Conservation (phyloP, 2,329 filamentous ascomycete genomes). For the Fulvia fulva region DNA sequence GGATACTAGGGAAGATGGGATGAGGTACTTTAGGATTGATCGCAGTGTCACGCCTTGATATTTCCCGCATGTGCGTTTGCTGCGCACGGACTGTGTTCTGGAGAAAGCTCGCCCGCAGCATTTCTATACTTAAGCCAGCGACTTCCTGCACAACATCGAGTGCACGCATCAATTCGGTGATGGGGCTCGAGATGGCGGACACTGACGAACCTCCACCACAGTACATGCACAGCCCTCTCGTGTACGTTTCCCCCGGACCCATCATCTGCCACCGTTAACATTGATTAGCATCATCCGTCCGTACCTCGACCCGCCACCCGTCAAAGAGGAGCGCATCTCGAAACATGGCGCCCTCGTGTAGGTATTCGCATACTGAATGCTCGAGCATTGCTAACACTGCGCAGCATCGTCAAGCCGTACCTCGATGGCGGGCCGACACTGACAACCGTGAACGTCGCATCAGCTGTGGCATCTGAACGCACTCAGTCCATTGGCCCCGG, state of each 20-base stretch:
- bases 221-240: neutral
- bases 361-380: neutral
- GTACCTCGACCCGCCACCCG: neutral
- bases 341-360: neutral
- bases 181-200: neutral
- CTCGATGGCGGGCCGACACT: neutral
- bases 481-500: too few relatives aligned
- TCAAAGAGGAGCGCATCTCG: neutral
- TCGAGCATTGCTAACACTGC: too few relatives aligned
- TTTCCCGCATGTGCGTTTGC: neutral
- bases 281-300: neutral
- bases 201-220: neutral
- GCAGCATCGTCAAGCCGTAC: neutral
- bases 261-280: neutral
- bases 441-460: too few relatives aligned
- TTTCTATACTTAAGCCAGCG: neutral
- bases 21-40: constrained; percentile 26
- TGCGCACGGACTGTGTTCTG: neutral
- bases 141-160: neutral
- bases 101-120: neutral
- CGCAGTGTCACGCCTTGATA: constrained; percentile 21
- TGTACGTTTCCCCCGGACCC: neutral
- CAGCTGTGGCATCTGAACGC: too few relatives aligned
- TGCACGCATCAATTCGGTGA: neutral
- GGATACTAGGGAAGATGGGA: constrained; percentile 16